phyloP scores from a whole-genome alignment of 1,284 basidiomycete genomes.

The Cryptococcus hybrid region DNA sequence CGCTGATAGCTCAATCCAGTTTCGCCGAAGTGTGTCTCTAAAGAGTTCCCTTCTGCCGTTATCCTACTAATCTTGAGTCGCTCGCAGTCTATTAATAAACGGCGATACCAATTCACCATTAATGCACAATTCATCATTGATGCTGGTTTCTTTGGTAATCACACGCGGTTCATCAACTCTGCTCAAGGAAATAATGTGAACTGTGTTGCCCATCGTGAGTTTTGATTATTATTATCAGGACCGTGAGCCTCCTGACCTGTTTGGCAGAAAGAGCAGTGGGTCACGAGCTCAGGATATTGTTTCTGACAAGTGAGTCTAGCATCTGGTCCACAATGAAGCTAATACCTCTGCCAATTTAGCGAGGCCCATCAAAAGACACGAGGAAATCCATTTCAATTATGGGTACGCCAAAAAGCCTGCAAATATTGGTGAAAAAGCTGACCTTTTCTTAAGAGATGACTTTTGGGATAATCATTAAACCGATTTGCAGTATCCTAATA shows the following conservation, averaged over 20 bases:
- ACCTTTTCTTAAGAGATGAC: neutral
- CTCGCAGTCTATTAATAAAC: constrained; percentile 7
- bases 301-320: neutral
- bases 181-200: constrained; percentile 10
- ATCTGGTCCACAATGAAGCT: neutral
- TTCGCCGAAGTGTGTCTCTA: neutral
- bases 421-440: neutral
- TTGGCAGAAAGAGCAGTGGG: neutral
- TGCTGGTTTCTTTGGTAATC: constrained; percentile 12
- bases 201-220: constrained; percentile 11
- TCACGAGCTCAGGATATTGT: neutral
- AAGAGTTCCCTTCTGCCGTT: neutral
- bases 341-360: constrained; percentile 1
- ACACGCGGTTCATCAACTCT: constrained; percentile 18
- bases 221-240: neutral
- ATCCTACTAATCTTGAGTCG: too few species aligned
- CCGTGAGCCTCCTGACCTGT: too few species aligned
- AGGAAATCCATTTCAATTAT: constrained; percentile 21
- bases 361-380: constrained; percentile 10
- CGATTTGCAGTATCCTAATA: too few species aligned
- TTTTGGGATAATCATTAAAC: neutral
- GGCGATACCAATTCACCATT: constrained; percentile 17
- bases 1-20: neutral
- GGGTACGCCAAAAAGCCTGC: constrained; percentile 9
- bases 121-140: constrained; percentile 14